Percentiles rank a stretch among this genome's conserved stretches.
These are phyloP conservation scores for Phlyctochytrium bullatum DNA, from an alignment of 192 early-diverging fungal species.

Conservation along the genomic window DNA sequence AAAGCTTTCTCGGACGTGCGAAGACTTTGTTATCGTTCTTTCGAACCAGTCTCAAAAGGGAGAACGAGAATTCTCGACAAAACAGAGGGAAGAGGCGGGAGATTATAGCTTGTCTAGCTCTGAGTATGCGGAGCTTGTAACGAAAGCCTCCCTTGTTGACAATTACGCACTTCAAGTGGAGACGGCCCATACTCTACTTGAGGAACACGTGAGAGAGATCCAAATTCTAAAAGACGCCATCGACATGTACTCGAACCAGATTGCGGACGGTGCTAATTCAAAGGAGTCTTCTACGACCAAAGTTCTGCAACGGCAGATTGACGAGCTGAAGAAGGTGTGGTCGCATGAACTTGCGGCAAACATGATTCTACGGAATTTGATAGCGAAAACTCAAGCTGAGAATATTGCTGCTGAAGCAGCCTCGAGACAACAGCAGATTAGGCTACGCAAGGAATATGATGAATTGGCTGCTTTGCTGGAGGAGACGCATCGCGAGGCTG, in stretches of 20 bases:
- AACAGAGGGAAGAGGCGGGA: slow-evolving; percentile 1
- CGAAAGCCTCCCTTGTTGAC: slow-evolving; percentile 23
- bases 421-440: slow-evolving; percentile 13
- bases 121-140: slow-evolving; percentile 36
- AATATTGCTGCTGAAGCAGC: slow-evolving; percentile 28
- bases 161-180: slow-evolving; percentile 32
- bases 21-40: background rate
- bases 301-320: slow-evolving; percentile 31
- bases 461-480: slow-evolving; percentile 35
- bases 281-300: background rate
- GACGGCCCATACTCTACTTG: slow-evolving; percentile 33
- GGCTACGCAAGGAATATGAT: slow-evolving; percentile 38
- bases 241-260: slow-evolving; percentile 24
- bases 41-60: too few relatives aligned
- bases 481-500: slow-evolving; percentile 22
- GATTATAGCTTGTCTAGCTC: slow-evolving; percentile 17
- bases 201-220: slow-evolving; percentile 36
- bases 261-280: slow-evolving; percentile 1
- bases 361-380: slow-evolving; percentile 33
- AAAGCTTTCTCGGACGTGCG: background rate
- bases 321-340: slow-evolving; percentile 45
- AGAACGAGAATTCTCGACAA: slow-evolving; percentile 6
- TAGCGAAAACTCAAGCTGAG: slow-evolving; percentile 39
- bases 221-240: slow-evolving; percentile 34
- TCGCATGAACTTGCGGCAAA: slow-evolving; percentile 40